A percentile compares a stretch with the other conserved stretches of the same genome.
Conservation (phyloP, 169 alveolate genomes). For the Eimeria falciformis region DNA sequence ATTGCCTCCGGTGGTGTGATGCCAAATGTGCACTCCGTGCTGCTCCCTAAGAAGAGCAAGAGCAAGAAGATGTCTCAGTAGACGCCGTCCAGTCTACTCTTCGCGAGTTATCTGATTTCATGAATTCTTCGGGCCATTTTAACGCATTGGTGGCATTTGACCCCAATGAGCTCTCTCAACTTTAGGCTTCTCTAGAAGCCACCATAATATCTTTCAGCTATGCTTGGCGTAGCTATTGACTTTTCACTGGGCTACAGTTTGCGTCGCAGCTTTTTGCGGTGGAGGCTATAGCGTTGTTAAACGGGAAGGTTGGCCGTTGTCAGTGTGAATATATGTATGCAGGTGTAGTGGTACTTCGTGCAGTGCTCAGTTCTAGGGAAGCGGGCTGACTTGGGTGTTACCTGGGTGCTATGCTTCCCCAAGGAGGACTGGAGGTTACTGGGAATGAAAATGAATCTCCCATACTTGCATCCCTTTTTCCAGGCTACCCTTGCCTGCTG, state of each 20-base stretch:
- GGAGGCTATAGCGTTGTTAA: background rate
- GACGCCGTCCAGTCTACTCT: background rate
- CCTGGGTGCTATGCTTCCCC: too few species aligned
- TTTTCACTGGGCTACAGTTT: background rate
- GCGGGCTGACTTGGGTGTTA: too few species aligned
- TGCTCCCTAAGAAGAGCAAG: slow-evolving; percentile 94
- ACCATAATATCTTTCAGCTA: background rate
- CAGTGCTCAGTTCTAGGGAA: too few species aligned
- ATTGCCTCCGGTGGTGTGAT: slow-evolving; percentile 99
- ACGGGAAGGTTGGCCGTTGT: background rate
- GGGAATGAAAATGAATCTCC: too few species aligned
- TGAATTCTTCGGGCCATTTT: background rate
- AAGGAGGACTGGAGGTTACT: too few species aligned
- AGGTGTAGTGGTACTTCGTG: background rate
- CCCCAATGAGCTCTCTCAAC: background rate
- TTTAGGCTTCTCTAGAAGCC: slow-evolving; percentile 76
- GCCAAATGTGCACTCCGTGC: slow-evolving; percentile 97
- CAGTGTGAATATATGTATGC: too few species aligned
- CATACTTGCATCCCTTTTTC: too few species aligned
- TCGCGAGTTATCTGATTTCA: background rate
- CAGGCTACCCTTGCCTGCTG: too few species aligned
- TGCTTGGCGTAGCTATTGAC: background rate
- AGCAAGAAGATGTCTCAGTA: slow-evolving; percentile 66
- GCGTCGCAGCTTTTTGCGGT: background rate
- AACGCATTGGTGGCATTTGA: background rate